Percentiles rank a stretch among this genome's conserved stretches.
These are phyloP conservation scores for Aspergillus proliferans DNA, from an alignment of 2,329 filamentous ascomycete genomes.

Conservation along the genomic window DNA sequence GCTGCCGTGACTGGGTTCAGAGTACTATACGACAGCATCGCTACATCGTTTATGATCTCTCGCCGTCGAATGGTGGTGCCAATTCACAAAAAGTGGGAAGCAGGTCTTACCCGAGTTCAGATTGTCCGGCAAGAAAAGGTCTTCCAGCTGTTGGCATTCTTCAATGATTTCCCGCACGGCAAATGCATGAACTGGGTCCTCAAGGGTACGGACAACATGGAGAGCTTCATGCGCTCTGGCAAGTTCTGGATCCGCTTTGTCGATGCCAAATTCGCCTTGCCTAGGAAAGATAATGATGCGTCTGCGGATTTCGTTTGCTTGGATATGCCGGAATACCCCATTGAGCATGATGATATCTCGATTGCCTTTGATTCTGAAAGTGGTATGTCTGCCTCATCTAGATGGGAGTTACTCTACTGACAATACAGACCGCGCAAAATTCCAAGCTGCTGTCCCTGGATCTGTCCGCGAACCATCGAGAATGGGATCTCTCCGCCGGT, in stretches of 20 bases:
- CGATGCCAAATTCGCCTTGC: slow-evolving; percentile 85
- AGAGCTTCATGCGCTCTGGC: slow-evolving; percentile 57
- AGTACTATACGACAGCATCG: slow-evolving; percentile 59
- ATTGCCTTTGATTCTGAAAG: slow-evolving; percentile 74
- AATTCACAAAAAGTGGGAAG: slow-evolving; percentile 92
- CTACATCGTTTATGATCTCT: slow-evolving; percentile 71
- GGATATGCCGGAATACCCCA: slow-evolving; percentile 81
- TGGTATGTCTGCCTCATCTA: slow-evolving; percentile 42
- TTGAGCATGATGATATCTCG: slow-evolving; percentile 86
- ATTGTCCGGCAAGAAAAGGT: slow-evolving; percentile 70
- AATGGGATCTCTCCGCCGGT: slow-evolving; percentile 38
- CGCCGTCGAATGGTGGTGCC: slow-evolving; percentile 82
- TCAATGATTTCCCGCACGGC: slow-evolving; percentile 79
- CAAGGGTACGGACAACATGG: slow-evolving; percentile 77
- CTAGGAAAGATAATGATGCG: slow-evolving; percentile 48
- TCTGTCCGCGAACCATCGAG: slow-evolving; percentile 34
- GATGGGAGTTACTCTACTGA: not conserved
- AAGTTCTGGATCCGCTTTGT: slow-evolving; percentile 73
- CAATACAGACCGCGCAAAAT: slow-evolving; percentile 31
- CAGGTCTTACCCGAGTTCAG: slow-evolving; percentile 71
- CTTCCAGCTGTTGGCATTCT: slow-evolving; percentile 75
- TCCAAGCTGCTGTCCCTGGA: slow-evolving; percentile 34
- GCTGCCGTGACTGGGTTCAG: slow-evolving; percentile 71
- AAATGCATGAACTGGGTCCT: slow-evolving; percentile 84
- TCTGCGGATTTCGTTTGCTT: slow-evolving; percentile 72